Percentiles rank a stretch among this genome's conserved stretches.
Evolutionary conservation across 495 filamentous ascomycete genomes (phyloP).

Genomic region (Hyaloscypha bicolor): DNA sequence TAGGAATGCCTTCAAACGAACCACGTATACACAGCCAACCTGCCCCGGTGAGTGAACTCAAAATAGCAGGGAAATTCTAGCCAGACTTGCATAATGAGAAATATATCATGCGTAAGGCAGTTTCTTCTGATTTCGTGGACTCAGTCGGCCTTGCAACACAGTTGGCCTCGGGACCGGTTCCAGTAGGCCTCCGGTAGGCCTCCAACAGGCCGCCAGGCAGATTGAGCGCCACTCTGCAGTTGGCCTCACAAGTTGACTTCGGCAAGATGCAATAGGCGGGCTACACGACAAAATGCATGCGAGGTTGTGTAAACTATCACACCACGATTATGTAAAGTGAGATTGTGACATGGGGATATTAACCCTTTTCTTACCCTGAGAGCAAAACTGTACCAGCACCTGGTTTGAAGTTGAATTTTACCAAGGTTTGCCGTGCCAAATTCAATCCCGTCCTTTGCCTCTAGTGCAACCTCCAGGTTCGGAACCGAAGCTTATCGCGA

Average conservation of each 20-base stretch:
- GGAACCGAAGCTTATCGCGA: not conserved
- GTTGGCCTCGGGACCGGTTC: not conserved
- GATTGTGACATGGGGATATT: not conserved
- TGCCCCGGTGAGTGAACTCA: not conserved
- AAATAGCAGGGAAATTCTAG: not conserved
- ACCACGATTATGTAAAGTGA: not conserved
- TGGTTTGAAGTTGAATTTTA: not conserved
- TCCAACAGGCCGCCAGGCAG: not conserved
- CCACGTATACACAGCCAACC: not conserved
- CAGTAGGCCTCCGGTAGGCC: constrained; percentile 6
- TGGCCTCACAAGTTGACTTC: constrained; percentile 1
- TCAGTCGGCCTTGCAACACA: not conserved
- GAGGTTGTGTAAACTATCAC: not conserved
- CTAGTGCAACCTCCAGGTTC: not conserved
- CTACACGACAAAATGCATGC: not conserved
- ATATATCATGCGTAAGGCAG: not conserved
- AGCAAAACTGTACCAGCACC: not conserved
- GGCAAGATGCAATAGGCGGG: not conserved
- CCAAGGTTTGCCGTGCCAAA: not conserved
- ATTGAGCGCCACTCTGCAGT: not conserved
- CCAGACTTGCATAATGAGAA: not conserved
- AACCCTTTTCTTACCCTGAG: not conserved
- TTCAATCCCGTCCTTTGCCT: not conserved
- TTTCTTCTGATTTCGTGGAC: not conserved
- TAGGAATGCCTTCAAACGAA: not conserved